Evolutionary conservation across 371 early-diverging fungal genomes (phyloP).

Genomic region (Syncephalis plumigaleata): DNA sequence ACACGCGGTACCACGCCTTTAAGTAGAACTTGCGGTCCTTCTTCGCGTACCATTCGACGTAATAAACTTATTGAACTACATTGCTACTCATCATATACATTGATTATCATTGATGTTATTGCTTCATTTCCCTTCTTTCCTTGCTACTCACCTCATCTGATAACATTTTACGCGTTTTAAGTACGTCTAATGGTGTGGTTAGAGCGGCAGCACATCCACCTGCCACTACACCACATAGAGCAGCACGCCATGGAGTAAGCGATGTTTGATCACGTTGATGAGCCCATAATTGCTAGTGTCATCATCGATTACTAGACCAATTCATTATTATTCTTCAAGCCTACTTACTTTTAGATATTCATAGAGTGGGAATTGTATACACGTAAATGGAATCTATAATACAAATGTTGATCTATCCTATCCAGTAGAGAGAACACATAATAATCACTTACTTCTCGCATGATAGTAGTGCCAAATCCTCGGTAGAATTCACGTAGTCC

Average conservation of each 20-base stretch:
- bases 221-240: conserved; percentile 73
- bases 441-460: conserved; percentile 37
- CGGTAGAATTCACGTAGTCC: conserved; percentile 80
- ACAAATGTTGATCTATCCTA: not conserved
- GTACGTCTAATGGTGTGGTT: conserved; percentile 88
- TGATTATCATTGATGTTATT: no score
- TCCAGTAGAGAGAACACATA: not conserved
- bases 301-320: not conserved
- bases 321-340: not conserved
- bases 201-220: conserved; percentile 79
- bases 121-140: not conserved
- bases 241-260: conserved; percentile 68
- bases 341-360: conserved; percentile 63
- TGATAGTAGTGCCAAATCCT: conserved; percentile 79
- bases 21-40: conserved; percentile 62
- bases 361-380: conserved; percentile 91
- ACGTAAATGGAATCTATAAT: conserved; percentile 78
- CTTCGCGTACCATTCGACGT: conserved; percentile 53
- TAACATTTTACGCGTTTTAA: conserved; percentile 83
- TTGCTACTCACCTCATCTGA: conserved; percentile 17
- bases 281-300: not conserved
- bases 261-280: conserved; percentile 12
- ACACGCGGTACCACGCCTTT: conserved; percentile 84
- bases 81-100: not conserved
- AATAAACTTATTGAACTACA: conserved; percentile 24